phyloP scores from a whole-genome alignment of 2,329 filamentous ascomycete species.

The Colletotrichum lini region DNA sequence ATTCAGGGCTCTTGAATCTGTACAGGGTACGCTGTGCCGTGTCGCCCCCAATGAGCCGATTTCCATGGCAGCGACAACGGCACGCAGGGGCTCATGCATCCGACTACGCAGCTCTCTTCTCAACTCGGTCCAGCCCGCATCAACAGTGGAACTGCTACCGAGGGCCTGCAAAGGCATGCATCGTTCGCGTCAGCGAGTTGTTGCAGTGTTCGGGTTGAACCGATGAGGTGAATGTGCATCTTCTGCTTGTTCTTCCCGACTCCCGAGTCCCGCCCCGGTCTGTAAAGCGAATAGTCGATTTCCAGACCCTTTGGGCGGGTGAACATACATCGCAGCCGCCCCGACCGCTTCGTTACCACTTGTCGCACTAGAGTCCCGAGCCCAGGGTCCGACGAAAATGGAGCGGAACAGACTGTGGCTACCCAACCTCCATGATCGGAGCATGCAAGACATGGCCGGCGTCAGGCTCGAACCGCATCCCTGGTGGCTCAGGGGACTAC shows the following conservation, averaged over 20 bases:
- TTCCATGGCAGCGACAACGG: conserved; percentile 35
- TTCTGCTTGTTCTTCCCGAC: conserved; percentile 16
- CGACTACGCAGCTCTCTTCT: conserved; percentile 36
- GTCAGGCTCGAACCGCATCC: conserved; percentile 6
- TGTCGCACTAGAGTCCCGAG: conserved; percentile 8
- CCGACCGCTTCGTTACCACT: conserved; percentile 9
- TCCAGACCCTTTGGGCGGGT: conserved; percentile 6
- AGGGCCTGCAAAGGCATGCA: conserved; percentile 1
- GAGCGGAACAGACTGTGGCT: conserved; percentile 35
- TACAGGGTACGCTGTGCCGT: conserved; percentile 31
- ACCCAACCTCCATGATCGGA: conserved; percentile 40
- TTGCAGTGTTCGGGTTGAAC: conserved; percentile 4
- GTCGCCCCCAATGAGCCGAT: conserved; percentile 26
- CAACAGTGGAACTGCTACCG: conserved; percentile 28
- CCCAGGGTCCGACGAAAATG: conserved; percentile 38
- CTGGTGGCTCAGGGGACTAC: conserved; percentile 18
- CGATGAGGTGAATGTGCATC: conserved; percentile 19
- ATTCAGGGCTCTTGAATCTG: conserved; percentile 17
- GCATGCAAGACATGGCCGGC: conserved; percentile 32
- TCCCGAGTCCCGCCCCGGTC: conserved; percentile 19
- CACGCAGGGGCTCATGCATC: conserved; percentile 30
- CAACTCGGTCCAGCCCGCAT: conserved; percentile 33
- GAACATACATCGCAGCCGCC: conserved; percentile 26
- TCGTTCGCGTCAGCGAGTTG: conserved; percentile 6
- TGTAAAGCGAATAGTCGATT: conserved; percentile 21